Base-by-base conservation (phyloP, 441 rosid species). In the Syzygium syzygioides region DNA sequence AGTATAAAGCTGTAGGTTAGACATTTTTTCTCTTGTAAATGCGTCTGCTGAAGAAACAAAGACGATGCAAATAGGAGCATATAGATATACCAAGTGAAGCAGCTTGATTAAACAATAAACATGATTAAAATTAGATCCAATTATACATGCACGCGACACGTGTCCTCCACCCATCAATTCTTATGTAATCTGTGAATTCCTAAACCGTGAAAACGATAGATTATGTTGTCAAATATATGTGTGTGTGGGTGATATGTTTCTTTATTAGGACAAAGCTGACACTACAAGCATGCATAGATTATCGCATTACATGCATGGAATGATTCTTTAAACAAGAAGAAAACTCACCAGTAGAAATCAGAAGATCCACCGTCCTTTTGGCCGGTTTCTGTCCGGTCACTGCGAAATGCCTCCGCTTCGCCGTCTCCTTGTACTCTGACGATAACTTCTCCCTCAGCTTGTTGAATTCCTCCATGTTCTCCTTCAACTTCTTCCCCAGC, bases 331-430 rank as follows among this genome's bases (percentile, higher is more conserved):
- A 5, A 10, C 2, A 59, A 55, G 32, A 86, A n/a, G 14, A 41
- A 55, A 85, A 87, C 88, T 66, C 54, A 96, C 99, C 98, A 83
- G 98, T 96, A 55, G 99, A 94, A 87, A 97, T 97, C 89, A 96
- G 89, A 14, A 91, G 94, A 92, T 97, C 98, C 13, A 96, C 91
- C 9, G 93, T 92, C 90, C 88, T 91, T 56, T 95, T 98, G 32
- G 95, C 97, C 41, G 98, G 98, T 87, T 95, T 94, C 89, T 96
- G 98, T 2, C 98, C 99, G 53, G 99, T 95, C 86, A 95, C 97
- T 12, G 99, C 95, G 71, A 93, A 96, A 85, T 93, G 96, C 92
- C 96, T 92, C 34, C 97, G 88, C 92, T 93, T 93, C 13, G 96
- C 96, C 1, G 99, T 97, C 91, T 96, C 98, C 89, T 95, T 90